Percentiles rank a stretch among this genome's conserved stretches.
Evolutionary conservation across 2,329 filamentous ascomycete genomes (phyloP).

Genomic region (Grosmannia clavigera): DNA sequence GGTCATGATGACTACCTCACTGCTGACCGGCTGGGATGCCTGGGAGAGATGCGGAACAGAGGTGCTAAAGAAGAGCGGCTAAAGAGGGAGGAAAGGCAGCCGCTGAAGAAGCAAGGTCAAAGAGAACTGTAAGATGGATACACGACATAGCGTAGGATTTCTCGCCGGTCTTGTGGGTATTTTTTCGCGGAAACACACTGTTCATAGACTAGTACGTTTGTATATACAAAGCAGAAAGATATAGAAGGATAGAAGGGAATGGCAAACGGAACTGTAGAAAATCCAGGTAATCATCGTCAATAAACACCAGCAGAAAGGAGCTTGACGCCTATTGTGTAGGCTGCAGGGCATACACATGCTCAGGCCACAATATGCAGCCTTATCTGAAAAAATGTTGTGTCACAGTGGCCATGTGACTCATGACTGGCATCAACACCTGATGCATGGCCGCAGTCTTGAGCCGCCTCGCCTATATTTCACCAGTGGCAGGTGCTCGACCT

Average conservation of each 20-base stretch:
- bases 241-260: neutral
- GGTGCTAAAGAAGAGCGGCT: neutral
- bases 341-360: neutral
- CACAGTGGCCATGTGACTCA: neutral
- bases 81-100: neutral
- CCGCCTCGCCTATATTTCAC: neutral
- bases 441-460: neutral
- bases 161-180: neutral
- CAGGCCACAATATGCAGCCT: neutral
- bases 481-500: neutral
- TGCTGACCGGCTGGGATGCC: slow-evolving; percentile 46
- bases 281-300: no score
- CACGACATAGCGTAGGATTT: neutral
- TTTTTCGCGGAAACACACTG: neutral
- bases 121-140: neutral
- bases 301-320: no score
- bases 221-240: neutral
- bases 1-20: slow-evolving; percentile 48
- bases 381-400: neutral
- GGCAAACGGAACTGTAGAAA: no score
- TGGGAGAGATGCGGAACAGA: slow-evolving; percentile 35
- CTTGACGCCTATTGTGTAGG: neutral
- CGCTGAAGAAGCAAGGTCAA: neutral
- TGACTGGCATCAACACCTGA: neutral
- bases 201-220: neutral